These are phyloP conservation scores for Ustilago shanxiensis DNA, from an alignment of 1,284 basidiomycete species.

Conservation along the genomic window DNA sequence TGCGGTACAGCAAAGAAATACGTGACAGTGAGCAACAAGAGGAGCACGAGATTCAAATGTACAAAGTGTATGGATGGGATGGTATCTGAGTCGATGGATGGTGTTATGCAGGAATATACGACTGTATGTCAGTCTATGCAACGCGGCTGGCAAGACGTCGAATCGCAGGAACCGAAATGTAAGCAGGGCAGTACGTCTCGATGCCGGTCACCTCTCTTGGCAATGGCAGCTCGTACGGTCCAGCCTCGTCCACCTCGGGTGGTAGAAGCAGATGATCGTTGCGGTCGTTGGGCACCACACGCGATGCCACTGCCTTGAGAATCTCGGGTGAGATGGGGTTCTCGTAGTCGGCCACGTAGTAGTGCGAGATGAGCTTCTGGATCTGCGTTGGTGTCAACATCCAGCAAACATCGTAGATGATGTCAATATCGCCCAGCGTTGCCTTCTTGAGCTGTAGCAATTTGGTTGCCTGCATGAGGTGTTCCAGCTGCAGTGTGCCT, in stretches of 20 bases:
- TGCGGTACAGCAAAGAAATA: background rate
- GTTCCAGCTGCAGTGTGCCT: slow-evolving; percentile 95
- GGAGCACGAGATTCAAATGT: slow-evolving; percentile 1
- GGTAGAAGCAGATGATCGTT: slow-evolving; percentile 69
- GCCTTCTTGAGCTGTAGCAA: slow-evolving; percentile 98
- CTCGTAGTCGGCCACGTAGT: slow-evolving; percentile 98
- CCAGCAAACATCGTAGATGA: slow-evolving; percentile 99
- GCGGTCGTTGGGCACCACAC: slow-evolving; percentile 69
- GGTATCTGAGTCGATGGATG: background rate
- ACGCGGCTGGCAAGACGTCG: slow-evolving; percentile 66
- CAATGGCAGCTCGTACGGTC: slow-evolving; percentile 68
- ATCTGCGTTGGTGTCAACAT: slow-evolving; percentile 99
- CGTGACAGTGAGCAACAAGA: slow-evolving; percentile 4
- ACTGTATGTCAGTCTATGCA: slow-evolving; percentile 40
- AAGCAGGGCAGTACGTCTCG: slow-evolving; percentile 69
- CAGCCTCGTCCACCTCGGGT: slow-evolving; percentile 69
- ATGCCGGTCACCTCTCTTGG: slow-evolving; percentile 69
- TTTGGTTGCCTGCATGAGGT: slow-evolving; percentile 99
- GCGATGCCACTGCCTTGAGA: slow-evolving; percentile 68
- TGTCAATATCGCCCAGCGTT: slow-evolving; percentile 81
- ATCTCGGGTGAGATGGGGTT: slow-evolving; percentile 70
- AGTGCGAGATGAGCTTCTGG: slow-evolving; percentile 97
- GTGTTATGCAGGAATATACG: background rate
- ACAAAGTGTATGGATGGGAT: slow-evolving; percentile 3
- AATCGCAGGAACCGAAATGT: slow-evolving; percentile 66